Conservation (phyloP, 2,329 filamentous ascomycete genomes). For the Fusarium goolgardi region DNA sequence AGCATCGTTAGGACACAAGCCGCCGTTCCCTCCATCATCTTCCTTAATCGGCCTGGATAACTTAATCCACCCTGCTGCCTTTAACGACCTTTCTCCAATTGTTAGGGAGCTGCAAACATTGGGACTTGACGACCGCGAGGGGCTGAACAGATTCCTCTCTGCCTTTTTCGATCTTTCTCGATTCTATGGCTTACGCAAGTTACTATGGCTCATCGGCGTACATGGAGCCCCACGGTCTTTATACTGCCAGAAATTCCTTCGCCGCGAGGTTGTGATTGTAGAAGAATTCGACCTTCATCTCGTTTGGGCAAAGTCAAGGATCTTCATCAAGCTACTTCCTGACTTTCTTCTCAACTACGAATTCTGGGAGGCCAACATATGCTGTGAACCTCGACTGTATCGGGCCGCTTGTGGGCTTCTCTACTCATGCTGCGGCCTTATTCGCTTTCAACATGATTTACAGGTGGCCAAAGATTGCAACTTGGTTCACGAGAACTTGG, state of each 20-base stretch:
- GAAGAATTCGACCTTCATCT: constrained; percentile 8
- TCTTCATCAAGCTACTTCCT: background rate
- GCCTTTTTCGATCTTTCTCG: constrained; percentile 8
- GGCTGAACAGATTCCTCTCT: background rate
- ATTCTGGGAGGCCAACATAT: constrained; percentile 4
- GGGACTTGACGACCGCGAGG: background rate
- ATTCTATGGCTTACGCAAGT: background rate
- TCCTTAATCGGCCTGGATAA: background rate
- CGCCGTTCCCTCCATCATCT: background rate
- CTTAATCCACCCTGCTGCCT: background rate
- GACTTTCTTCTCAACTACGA: constrained; percentile 12
- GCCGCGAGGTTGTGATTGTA: background rate
- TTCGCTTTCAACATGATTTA: background rate
- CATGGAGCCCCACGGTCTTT: constrained; percentile 5
- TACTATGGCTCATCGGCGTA: constrained; percentile 4
- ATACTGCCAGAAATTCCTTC: constrained; percentile 4
- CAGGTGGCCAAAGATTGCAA: background rate
- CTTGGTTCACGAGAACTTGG: background rate
- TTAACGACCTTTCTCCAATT: constrained; percentile 5
- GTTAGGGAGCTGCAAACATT: background rate
- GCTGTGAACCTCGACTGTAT: background rate
- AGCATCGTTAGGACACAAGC: background rate
- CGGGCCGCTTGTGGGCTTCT: constrained; percentile 1
- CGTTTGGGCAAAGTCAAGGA: constrained; percentile 7
- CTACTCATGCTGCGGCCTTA: constrained; percentile 8